Percentiles rank a stretch among this genome's conserved stretches.
phyloP scores from a whole-genome alignment of 2,329 filamentous ascomycete species.

The Fusarium redolens region DNA sequence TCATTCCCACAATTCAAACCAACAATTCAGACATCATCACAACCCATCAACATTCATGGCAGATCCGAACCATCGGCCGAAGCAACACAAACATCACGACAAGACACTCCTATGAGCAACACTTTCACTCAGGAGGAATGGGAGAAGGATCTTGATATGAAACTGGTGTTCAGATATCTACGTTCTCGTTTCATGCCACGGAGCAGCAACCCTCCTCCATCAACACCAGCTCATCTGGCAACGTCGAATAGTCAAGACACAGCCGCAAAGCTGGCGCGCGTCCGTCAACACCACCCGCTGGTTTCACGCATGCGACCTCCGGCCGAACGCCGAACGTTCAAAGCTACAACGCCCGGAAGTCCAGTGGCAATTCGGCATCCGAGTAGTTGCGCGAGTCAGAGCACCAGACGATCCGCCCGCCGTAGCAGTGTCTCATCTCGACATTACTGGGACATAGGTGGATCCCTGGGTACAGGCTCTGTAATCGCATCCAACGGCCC shows the following conservation, averaged over 20 bases:
- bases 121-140: conserved; percentile 81
- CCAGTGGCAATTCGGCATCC: conserved; percentile 61
- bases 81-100: conserved; percentile 30
- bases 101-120: conserved; percentile 44
- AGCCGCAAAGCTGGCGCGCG: conserved; percentile 82
- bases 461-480: conserved; percentile 80
- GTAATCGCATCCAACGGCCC: conserved; percentile 73
- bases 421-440: conserved; percentile 77
- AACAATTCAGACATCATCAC: conserved; percentile 54
- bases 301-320: conserved; percentile 67
- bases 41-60: conserved; percentile 53
- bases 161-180: conserved; percentile 90
- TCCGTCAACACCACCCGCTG: conserved; percentile 89
- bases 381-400: conserved; percentile 88
- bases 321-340: conserved; percentile 67
- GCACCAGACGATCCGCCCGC: conserved; percentile 77
- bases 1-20: conserved; percentile 59
- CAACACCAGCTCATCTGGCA: conserved; percentile 60
- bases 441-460: conserved; percentile 94
- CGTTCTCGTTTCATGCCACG: conserved; percentile 76
- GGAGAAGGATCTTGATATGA: conserved; percentile 92
- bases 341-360: conserved; percentile 62
- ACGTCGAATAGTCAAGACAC: conserved; percentile 69
- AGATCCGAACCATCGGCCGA: conserved; percentile 39
- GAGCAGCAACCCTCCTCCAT: conserved; percentile 54